Evolutionary conservation across 805 yeast species (phyloP).

Genomic region (Suhomyces tanzawaensis): DNA sequence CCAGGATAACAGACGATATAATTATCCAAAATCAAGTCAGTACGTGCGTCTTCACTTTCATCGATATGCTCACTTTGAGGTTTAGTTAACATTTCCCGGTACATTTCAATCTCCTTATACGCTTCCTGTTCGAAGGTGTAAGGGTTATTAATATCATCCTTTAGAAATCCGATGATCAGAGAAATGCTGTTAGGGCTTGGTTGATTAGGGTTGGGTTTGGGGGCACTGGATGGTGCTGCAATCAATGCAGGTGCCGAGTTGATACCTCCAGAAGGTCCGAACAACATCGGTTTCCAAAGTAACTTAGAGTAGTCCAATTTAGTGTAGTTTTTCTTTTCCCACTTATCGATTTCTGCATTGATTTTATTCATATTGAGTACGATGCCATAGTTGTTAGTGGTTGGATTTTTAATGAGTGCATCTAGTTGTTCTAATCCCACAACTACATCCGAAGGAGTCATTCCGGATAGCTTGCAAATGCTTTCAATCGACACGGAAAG

Average conservation of each 20-base stretch:
- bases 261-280: conserved; percentile 85
- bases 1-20: conserved; percentile 39
- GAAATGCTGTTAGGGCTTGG: conserved; percentile 46
- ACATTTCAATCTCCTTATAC: conserved; percentile 42
- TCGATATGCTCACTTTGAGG: neutral
- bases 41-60: neutral
- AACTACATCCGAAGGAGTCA: conserved; percentile 82
- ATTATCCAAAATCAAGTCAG: conserved; percentile 18
- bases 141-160: conserved; percentile 67
- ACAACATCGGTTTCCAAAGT: conserved; percentile 79
- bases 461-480: conserved; percentile 71
- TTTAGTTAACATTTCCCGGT: conserved; percentile 9
- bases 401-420: conserved; percentile 51
- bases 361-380: conserved; percentile 48
- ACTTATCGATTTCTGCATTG: conserved; percentile 39
- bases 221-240: conserved; percentile 1
- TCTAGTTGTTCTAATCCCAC: conserved; percentile 79
- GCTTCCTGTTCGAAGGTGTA: conserved; percentile 59
- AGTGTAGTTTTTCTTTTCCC: conserved; percentile 56
- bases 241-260: conserved; percentile 58
- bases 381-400: conserved; percentile 49
- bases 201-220: conserved; percentile 1
- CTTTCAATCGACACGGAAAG: conserved; percentile 52
- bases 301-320: conserved; percentile 51
- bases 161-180: conserved; percentile 55